phyloP scores from a whole-genome alignment of 495 filamentous ascomycete species.

The Penicillium chermesinum region DNA sequence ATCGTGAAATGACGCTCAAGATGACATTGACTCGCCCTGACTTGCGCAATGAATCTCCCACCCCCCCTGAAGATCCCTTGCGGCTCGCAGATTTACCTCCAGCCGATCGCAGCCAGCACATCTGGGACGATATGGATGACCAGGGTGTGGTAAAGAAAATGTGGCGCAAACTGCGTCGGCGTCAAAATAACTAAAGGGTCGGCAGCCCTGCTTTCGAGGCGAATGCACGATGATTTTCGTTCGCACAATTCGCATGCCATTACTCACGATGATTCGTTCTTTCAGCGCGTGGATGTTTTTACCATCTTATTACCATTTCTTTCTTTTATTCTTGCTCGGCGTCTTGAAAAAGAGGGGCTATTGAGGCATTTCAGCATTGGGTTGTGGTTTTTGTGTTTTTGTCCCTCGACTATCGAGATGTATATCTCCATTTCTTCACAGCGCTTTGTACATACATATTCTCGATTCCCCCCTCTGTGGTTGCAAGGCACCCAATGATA shows the following conservation, averaged over 20 bases:
- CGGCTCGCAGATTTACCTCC: constrained; percentile 48
- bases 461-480: constrained; percentile 1
- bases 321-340: constrained; percentile 1
- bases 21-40: constrained; percentile 93
- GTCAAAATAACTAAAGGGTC: constrained; percentile 21
- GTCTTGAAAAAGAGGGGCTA: not conserved
- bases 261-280: constrained; percentile 7
- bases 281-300: constrained; percentile 7
- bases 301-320: not conserved
- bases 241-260: not conserved
- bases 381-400: not conserved
- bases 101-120: constrained; percentile 37
- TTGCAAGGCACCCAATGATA: not conserved
- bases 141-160: constrained; percentile 49
- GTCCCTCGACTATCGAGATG: not conserved
- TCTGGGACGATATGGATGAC: constrained; percentile 43
- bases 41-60: constrained; percentile 61
- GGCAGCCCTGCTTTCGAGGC: not conserved
- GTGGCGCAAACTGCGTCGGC: constrained; percentile 45
- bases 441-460: constrained; percentile 18
- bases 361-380: constrained; percentile 5
- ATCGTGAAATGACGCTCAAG: constrained; percentile 85
- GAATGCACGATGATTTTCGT: not conserved
- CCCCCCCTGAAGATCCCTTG: constrained; percentile 52
- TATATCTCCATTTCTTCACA: constrained; percentile 4